Percentiles rank a stretch among this genome's conserved stretches.
Conservation (phyloP, 768 basidiomycete species). For the Boletus sensibilis region DNA sequence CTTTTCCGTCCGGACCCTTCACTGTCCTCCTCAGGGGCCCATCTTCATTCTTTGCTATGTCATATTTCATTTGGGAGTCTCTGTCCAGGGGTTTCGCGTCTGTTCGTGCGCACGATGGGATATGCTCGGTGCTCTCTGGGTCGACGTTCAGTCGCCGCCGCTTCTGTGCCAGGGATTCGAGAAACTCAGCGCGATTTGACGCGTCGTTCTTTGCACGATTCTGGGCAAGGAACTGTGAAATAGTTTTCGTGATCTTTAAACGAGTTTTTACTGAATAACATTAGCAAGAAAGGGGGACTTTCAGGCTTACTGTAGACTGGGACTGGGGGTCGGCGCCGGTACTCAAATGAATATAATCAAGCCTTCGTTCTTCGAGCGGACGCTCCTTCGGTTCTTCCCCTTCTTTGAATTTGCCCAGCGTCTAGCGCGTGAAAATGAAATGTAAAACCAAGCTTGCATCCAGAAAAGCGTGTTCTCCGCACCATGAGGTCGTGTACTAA, state of each 20-base stretch:
- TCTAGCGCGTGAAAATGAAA: constrained; percentile 16
- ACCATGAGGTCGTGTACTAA: constrained; percentile 54
- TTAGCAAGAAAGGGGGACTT: not conserved
- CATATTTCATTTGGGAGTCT: constrained; percentile 81
- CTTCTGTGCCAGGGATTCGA: constrained; percentile 58
- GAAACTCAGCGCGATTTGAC: constrained; percentile 76
- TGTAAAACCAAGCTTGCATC: not conserved
- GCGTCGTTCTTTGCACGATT: constrained; percentile 71
- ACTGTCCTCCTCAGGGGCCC: constrained; percentile 68
- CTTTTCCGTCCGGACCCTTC: constrained; percentile 29
- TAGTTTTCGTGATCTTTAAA: constrained; percentile 61
- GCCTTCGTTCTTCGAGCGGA: constrained; percentile 65
- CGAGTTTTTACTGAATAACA: constrained; percentile 7
- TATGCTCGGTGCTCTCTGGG: constrained; percentile 31
- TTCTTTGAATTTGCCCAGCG: constrained; percentile 31
- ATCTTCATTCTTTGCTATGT: constrained; percentile 82
- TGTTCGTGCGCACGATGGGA: constrained; percentile 67
- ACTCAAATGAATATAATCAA: constrained; percentile 56
- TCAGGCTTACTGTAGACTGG: constrained; percentile 55
- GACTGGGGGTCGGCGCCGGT: constrained; percentile 48
- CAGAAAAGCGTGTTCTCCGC: constrained; percentile 19
- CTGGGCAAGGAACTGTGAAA: constrained; percentile 68
- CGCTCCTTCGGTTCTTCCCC: constrained; percentile 28
- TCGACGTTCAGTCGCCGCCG: constrained; percentile 42
- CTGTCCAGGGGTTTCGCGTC: constrained; percentile 71